Base-by-base conservation (phyloP, 2,329 filamentous ascomycete genomes). In the Apiospora malaysiana region DNA sequence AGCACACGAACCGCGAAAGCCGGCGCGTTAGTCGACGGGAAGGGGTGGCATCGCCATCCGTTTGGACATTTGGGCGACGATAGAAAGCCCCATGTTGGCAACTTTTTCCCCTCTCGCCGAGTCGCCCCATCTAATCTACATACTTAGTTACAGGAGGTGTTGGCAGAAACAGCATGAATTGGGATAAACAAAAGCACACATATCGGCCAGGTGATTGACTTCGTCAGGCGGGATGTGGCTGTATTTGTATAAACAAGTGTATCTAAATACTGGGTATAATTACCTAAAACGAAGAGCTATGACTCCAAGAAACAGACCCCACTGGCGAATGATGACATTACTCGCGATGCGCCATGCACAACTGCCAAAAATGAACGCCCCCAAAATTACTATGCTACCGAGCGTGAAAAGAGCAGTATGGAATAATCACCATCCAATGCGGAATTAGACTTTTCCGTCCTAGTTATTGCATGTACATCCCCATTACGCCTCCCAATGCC, bases 191-290 rank as follows among this genome's bases (percentile, higher is more conserved):
- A 37, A 56, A 49, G 27, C 18, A 37, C 27, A 32, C 21, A n/a
- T n/a, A 23, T n/a, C 12, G 18, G 21, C 27, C 46, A 68, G 67
- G 21, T 9, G 45, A 21, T 16, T 9, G 45, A 21, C 6, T 25
- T 42, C 21, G 43, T 27, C 10, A 68, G 18, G 27, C 67, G 37
- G 67, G 67, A 46, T n/a, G n/a, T 43, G n/a, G 56, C 56, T 63
- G 56, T 63, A 49, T 47, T 56, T 68, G 67, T 68, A 68, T 68
- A 68, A 23, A 23, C 46, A 23, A 43, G 18, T 56, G 46, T 68
- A 56, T 42, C 25, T 67, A 10, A 8, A 43, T 47, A n/a, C 27
- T 37, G 32, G 43, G 66, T 68, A 68, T 47, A 23, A 47, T 37
- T 68, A 40, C 42, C 43, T 67, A 46, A 67, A 32, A 42, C 59